Evolutionary conservation across 345 rosid genomes (phyloP), one percentile per base, ranked within the genome.

Genomic region (Abelmoschus esculentus): DNA sequence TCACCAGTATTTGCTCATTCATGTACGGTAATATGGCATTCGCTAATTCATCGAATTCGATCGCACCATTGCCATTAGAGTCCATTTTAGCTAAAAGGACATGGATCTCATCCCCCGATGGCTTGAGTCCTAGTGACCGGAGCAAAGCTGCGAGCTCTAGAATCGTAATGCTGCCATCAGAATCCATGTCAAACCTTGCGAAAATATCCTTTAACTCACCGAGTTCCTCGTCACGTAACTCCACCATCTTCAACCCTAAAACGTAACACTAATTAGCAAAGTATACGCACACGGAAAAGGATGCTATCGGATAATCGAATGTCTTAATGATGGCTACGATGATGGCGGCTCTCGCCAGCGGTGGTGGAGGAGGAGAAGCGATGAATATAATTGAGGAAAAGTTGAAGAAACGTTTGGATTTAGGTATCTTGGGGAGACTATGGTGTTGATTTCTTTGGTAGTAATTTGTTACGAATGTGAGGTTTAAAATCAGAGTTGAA

Each of bases 141-240:
- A 87, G 79, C 72, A 90, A 79, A 1, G 97, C 98, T 0, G 98
- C 97, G 6, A 93, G 92, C 83, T 90, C 98, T 59, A 89, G 81
- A 56, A 90, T 78, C 0, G 97, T 93, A 10, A 90, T 82, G 89
- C 92, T 93, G 65, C 96, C 98, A 29, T 93, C 98, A 2, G 85
- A 76, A 50, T 93, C 97, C 93, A 86, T 84, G 85, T 92, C 95
- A 52, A 92, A 92, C 47, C 90, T 83, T 5, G 75, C 72, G 28
- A 90, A 88, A 12, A 88, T 92, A 56, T 83, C 91, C 75, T 74
- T 70, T 29, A 88, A 74, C 85, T 85, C 89, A 46, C 80, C 75
- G 5, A 88, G 59, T 73, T 86, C 90, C 28, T 69, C 87, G n/a
- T 65, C 83, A 74, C 76, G 80, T 15, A 42, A 19, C 9, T 19